Evolutionary conservation across 495 filamentous ascomycete species (phyloP), one percentile per base, ranked within the genome.

Genomic region (Trichoderma orchidacearum): DNA sequence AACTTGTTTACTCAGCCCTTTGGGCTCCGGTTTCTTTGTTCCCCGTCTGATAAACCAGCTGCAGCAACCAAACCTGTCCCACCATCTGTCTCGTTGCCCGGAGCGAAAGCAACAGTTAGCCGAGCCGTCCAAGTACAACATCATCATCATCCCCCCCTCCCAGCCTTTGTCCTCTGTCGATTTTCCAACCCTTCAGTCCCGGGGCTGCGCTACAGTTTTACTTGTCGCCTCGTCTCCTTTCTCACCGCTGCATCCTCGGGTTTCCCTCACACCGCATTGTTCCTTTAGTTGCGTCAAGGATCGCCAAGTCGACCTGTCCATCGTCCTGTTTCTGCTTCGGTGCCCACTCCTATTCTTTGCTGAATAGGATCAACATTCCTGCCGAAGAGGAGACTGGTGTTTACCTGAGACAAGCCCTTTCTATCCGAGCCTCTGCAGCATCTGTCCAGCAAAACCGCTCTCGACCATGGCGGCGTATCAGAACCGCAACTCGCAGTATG

Each of bases 401-500:
- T 25, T 25, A 13, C 54, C 54, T 13, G 32, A 56, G 59, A 60
- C 62, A 62, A 57, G 61, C 53, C 48, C 52, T 35, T n/a, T n/a
- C 30, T n/a, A 56, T 52, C 45, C 51, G 23, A n/a, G 8, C 38
- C 27, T 9, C 28, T 9, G 15, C 35, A 34, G 30, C 50, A 29
- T 29, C 50, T 29, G 45, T 18, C 1, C 45, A n/a, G 45, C 13
- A 29, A 52, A 15, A 11, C 23, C 25, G 50, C 11, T 52, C 32
- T 29, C 15, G n/a, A 60, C 57, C 57, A 77, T 77, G 75, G 66
- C 73, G 54, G 71, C 68, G 30, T 66, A 66, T 54, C 72, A 75
- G 58, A 67, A 69, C 55, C 72, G 74, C 69, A 72, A 69, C 58
- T 73, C 73, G 23, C 66, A 71, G 61, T 71, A 74, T 62, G 67